A percentile compares a stretch with the other conserved stretches of the same genome.
Evolutionary conservation across 2,329 filamentous ascomycete genomes (phyloP).

Genomic region (Cercospora brassicicola): DNA sequence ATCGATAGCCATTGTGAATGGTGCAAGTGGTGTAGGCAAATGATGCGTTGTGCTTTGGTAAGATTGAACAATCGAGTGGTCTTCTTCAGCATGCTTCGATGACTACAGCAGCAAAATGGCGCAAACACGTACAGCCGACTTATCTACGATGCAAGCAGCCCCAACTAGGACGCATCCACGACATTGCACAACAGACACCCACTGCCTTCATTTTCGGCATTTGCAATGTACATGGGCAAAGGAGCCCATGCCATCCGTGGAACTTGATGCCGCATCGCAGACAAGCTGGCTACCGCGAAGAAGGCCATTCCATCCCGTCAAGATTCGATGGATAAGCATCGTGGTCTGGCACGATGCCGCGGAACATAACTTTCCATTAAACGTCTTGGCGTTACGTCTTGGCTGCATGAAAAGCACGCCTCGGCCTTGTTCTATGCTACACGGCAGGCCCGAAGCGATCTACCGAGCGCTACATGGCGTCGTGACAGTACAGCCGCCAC

Average conservation of each 20-base stretch:
- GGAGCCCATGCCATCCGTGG: not conserved
- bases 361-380: not conserved
- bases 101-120: not conserved
- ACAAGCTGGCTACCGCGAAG: not conserved
- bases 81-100: constrained; percentile 10
- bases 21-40: not conserved
- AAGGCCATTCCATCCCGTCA: too few species aligned
- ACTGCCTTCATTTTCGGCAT: not conserved
- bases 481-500: not conserved
- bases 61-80: not conserved
- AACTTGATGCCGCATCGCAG: not conserved
- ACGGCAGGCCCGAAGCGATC: not conserved
- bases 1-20: constrained; percentile 14
- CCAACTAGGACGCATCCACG: not conserved
- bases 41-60: not conserved
- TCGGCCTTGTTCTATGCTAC: not conserved
- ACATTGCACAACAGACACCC: not conserved
- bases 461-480: not conserved
- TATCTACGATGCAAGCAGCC: not conserved
- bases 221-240: not conserved
- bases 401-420: not conserved
- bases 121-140: not conserved
- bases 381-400: not conserved
- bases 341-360: not conserved
- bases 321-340: not conserved